Percentiles rank a stretch among this genome's conserved stretches.
Conservation (phyloP, 2,329 filamentous ascomycete genomes). For the Leptodontidium sp. region DNA sequence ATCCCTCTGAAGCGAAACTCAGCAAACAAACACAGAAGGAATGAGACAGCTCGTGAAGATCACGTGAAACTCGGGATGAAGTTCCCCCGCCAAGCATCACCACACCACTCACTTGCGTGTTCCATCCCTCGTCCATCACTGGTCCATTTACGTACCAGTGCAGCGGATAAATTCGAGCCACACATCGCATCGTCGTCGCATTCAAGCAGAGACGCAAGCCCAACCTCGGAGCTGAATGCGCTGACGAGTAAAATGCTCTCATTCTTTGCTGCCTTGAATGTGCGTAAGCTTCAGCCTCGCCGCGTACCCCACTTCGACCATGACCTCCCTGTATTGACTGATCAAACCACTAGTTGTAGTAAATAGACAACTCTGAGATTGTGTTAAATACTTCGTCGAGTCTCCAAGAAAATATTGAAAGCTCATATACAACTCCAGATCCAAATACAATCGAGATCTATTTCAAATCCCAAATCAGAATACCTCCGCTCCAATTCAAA, state of each 20-base stretch:
- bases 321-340: neutral
- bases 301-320: neutral
- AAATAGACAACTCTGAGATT: too few species aligned
- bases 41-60: neutral
- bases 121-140: neutral
- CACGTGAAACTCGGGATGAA: neutral
- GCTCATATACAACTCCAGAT: too few species aligned
- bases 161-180: too few species aligned
- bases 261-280: slow-evolving; percentile 11
- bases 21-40: too few species aligned
- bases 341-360: neutral
- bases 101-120: neutral
- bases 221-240: neutral
- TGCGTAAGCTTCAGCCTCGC: slow-evolving; percentile 12
- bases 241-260: neutral
- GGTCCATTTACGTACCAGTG: neutral
- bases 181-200: slow-evolving; percentile 2
- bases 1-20: too few species aligned
- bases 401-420: too few species aligned
- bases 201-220: neutral
- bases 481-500: neutral
- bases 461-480: neutral
- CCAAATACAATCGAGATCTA: neutral
- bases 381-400: too few species aligned
- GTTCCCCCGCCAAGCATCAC: neutral